A percentile compares a stretch with the other conserved stretches of the same genome.
Evolutionary conservation across 2,329 filamentous ascomycete genomes (phyloP).

Genomic region (Alternaria consortialis): DNA sequence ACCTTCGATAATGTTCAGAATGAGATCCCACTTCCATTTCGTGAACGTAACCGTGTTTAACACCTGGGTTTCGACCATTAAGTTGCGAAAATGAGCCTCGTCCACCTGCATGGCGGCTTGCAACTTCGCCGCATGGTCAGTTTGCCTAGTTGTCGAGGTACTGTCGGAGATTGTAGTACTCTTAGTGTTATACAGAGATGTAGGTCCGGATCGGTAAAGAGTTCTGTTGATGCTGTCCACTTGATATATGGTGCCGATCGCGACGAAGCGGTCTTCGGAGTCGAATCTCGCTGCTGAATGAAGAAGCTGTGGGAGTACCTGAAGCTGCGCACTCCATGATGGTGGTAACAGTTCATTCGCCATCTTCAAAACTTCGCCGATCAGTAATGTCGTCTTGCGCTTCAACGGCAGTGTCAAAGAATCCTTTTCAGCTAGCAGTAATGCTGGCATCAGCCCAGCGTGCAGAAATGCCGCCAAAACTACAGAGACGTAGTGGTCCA

Average conservation of each 20-base stretch:
- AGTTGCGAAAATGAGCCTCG: conserved; percentile 68
- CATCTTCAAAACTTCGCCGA: conserved; percentile 91
- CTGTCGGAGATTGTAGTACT: conserved; percentile 29
- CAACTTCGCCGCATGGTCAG: conserved; percentile 57
- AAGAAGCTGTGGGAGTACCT: conserved; percentile 87
- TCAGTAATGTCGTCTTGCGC: conserved; percentile 87
- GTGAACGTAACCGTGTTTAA: conserved; percentile 87
- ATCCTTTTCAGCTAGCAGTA: conserved; percentile 70
- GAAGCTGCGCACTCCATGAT: conserved; percentile 82
- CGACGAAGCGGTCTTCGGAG: conserved; percentile 76
- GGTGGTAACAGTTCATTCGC: conserved; percentile 85
- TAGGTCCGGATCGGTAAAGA: conserved; percentile 78
- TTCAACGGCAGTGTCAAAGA: conserved; percentile 75
- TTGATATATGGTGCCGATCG: conserved; percentile 93
- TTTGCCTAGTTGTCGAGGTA: conserved; percentile 46
- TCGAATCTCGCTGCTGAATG: conserved; percentile 76
- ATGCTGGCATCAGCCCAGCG: conserved; percentile 69
- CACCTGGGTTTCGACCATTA: conserved; percentile 81
- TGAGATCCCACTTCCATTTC: conserved; percentile 98
- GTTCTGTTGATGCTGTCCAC: conserved; percentile 97
- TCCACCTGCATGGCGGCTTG: conserved; percentile 70
- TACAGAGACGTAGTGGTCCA: conserved; percentile 93
- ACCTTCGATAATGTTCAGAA: conserved; percentile 89
- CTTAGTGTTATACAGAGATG: conserved; percentile 47
- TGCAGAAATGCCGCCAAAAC: conserved; percentile 86